Base-by-base conservation (phyloP, 2,329 filamentous ascomycete species). In the Sodiomyces alkalinus region DNA sequence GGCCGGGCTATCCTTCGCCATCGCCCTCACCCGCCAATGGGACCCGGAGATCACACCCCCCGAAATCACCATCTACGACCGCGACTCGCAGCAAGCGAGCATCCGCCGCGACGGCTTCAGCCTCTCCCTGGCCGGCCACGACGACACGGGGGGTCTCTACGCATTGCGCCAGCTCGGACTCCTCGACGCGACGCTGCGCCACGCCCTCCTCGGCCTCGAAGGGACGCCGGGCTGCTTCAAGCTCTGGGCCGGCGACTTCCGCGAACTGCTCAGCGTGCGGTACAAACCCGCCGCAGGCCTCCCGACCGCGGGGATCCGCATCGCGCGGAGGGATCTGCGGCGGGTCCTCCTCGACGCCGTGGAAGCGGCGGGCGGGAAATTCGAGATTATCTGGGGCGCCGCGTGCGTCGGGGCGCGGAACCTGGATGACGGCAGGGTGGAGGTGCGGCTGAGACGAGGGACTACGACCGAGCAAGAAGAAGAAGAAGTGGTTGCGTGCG, bases 1-100 rank as follows among this genome's bases (percentile, higher is more conserved):
- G 14, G 51, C 56, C 7, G 57, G 60, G 4, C 48, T 55, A 8
- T 42, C 55, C 6, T 62, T 64, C 30, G 51, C 48, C 16, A 40
- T 51, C 27, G 47, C 53, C 10, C 41, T 63, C 7, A 46, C 44
- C 19, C 53, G 52, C 27, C 44, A 50, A 4, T 62, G 56, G 52
- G 33, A 46, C n/a, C 33, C 43, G 3, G 28, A 31, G 0, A 27
- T 42, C 19, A 33, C 39, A 14, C 43, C 46, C 0, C 57, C 56
- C 1, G 41, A 36, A 4, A 41, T 62, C 24, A 39, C 44, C 25
- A 44, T 62, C 27, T 58, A 55, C 36, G 59, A 63, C 16, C 53
- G 59, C 16, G 55, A 61, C 28, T 34, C 43, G 8, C 32, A 41
- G 20, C 45, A 53, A 12, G 31, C 41, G 3, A 37, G 31, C 11